phyloP scores from a whole-genome alignment of 2,329 filamentous ascomycete species.

The Cadophora malorum region DNA sequence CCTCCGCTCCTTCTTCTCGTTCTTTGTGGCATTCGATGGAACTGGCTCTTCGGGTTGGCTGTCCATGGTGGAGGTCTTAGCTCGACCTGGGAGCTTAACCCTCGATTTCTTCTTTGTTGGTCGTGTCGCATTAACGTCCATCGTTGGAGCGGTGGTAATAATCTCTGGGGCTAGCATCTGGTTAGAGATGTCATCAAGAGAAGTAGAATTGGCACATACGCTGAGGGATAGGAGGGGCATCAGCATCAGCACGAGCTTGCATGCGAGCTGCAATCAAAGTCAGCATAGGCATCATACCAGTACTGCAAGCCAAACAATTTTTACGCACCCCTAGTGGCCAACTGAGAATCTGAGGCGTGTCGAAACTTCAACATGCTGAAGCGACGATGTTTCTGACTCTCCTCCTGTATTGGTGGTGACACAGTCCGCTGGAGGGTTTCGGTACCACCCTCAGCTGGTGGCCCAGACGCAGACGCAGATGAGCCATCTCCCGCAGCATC shows the following conservation, averaged over 20 bases:
- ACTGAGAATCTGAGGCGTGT: conserved; percentile 90
- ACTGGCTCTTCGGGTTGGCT: conserved; percentile 28
- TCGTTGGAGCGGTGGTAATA: conserved; percentile 89
- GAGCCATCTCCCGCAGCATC: conserved; percentile 25
- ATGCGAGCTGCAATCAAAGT: conserved; percentile 61
- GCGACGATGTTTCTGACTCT: conserved; percentile 62
- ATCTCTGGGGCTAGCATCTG: conserved; percentile 67
- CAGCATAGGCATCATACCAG: conserved; percentile 17
- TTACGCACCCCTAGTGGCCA: conserved; percentile 63
- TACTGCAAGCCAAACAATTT: conserved; percentile 10
- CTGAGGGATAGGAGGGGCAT: conserved; percentile 60
- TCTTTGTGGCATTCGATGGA: conserved; percentile 34
- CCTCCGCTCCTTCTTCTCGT: conserved; percentile 51
- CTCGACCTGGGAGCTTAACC: conserved; percentile 58
- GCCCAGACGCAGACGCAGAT: conserved; percentile 26
- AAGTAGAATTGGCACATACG: conserved; percentile 52
- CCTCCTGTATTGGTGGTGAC: conserved; percentile 58
- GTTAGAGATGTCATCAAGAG: background rate
- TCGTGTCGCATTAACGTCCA: conserved; percentile 59
- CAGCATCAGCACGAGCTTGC: conserved; percentile 60
- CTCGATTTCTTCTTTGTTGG: conserved; percentile 62
- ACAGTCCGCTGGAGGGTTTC: conserved; percentile 31
- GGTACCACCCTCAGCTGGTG: conserved; percentile 33
- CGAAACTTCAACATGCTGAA: conserved; percentile 82
- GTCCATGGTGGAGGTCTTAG: conserved; percentile 43